Conservation (phyloP, 2,329 filamentous ascomycete genomes). For the Alternaria tenuissima region DNA sequence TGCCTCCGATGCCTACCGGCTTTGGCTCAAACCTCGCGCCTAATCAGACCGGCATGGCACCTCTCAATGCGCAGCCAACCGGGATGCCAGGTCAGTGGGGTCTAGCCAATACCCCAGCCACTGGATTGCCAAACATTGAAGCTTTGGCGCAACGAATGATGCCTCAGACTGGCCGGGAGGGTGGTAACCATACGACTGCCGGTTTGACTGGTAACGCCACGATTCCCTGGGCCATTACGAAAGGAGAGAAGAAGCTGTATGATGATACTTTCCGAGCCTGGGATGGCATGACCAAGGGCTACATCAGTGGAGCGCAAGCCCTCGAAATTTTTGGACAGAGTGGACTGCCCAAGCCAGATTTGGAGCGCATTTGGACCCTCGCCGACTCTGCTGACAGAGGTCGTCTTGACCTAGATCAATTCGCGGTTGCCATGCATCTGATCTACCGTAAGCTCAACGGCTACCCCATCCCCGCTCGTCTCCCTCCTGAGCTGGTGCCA, state of each 20-base stretch:
- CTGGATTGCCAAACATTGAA: constrained; percentile 91
- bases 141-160: constrained; percentile 93
- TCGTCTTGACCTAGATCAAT: constrained; percentile 93
- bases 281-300: constrained; percentile 94
- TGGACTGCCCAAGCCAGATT: constrained; percentile 86
- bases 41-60: constrained; percentile 68
- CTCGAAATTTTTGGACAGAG: constrained; percentile 98
- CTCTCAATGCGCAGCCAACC: constrained; percentile 91
- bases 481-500: constrained; percentile 91
- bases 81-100: constrained; percentile 96
- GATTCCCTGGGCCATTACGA: constrained; percentile 98
- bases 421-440: constrained; percentile 97
- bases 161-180: constrained; percentile 91
- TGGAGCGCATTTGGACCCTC: constrained; percentile 94
- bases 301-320: constrained; percentile 88
- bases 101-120: constrained; percentile 91
- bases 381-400: constrained; percentile 95
- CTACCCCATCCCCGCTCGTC: constrained; percentile 85
- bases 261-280: constrained; percentile 94
- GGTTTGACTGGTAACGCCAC: constrained; percentile 92
- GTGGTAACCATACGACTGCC: constrained; percentile 79
- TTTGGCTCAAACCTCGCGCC: constrained; percentile 61
- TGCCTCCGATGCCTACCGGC: constrained; percentile 76
- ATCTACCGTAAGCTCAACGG: constrained; percentile 98
- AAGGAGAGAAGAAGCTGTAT: constrained; percentile 97